Evolutionary conservation across 345 rosid genomes (phyloP), one percentile per base, ranked within the genome.

Genomic region (Populus alba): DNA sequence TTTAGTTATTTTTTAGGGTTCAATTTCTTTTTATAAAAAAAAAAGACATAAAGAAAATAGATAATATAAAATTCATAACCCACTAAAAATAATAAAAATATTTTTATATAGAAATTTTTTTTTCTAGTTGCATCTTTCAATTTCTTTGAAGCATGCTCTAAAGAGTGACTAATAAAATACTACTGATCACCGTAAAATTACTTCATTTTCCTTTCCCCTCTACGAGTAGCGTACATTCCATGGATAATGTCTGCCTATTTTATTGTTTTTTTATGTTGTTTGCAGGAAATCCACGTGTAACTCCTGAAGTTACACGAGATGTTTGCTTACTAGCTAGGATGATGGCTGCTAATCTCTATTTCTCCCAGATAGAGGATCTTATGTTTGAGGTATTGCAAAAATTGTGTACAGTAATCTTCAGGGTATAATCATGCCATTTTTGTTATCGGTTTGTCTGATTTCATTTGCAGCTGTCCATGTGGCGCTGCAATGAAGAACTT

Each of bases 271-370:
- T 76, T 25, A n/a, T 81, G 45, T 0, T 78, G 76, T 16, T 69
- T 76, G 74, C 88, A 95, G 98, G 98, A 69, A 96, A 96, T 74
- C 99, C 99, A 8, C 87, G 98, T 86, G 99, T 96, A 75, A 96
- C 99, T 77, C 97, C 99, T 81, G 99, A 96, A 83, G 98, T 96
- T 81, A 96, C 98, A 33, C 91, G 99, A 86, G 99, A 96, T 84
- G 99, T 96, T 74, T 96, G 99, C 91, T 84, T 92, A 78, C 75
- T 96, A 82, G 98, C 99, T 80, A 87, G 98, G 85, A 91, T 96
- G 99, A 96, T 96, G 99, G 99, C 99, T 68, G 92, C 98, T 41
- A 96, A 96, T 83, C 78, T 96, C 83, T 94, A 94, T 77, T 96
- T 86, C 75, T 92, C 96, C 29, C 94, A 94, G 81, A 96, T 96